Percentiles rank a stretch among this genome's conserved stretches.
These are phyloP conservation scores for Penicillium sp. DNA, from an alignment of 2,329 filamentous ascomycete genomes.

Conservation along the genomic window DNA sequence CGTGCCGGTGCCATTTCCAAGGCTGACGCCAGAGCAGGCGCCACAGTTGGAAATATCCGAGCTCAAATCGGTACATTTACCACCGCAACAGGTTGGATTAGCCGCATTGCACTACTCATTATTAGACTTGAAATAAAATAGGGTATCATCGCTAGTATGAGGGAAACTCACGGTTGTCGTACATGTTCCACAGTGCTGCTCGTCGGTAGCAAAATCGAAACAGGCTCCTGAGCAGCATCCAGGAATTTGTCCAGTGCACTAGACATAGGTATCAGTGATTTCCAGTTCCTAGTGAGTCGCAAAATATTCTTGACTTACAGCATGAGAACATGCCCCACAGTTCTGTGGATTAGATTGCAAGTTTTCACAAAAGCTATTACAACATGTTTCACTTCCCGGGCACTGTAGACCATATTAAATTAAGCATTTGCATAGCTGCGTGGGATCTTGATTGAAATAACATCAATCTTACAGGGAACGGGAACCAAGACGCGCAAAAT, in stretches of 20 bases:
- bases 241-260: constrained; percentile 17
- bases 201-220: constrained; percentile 8
- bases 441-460: neutral
- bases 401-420: constrained; percentile 7
- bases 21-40: neutral
- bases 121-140: neutral
- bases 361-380: constrained; percentile 18
- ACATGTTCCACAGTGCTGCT: neutral
- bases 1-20: neutral
- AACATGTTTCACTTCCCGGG: constrained; percentile 14
- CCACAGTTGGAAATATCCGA: constrained; percentile 16
- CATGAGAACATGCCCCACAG: constrained; percentile 16
- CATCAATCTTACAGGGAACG: constrained; percentile 14
- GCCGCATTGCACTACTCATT: neutral
- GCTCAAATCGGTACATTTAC: constrained; percentile 15
- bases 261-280: neutral
- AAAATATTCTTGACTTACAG: constrained; percentile 1
- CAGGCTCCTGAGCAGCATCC: constrained; percentile 21
- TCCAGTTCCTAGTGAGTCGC: neutral
- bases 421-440: neutral
- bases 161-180: neutral
- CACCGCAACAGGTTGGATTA: constrained; percentile 19
- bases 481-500: constrained; percentile 15
- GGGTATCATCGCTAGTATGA: neutral
- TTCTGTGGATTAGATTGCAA: constrained; percentile 8